Percentiles rank a stretch among this genome's conserved stretches.
phyloP scores from a whole-genome alignment of 345 rosid species.

The Garcia nutans region DNA sequence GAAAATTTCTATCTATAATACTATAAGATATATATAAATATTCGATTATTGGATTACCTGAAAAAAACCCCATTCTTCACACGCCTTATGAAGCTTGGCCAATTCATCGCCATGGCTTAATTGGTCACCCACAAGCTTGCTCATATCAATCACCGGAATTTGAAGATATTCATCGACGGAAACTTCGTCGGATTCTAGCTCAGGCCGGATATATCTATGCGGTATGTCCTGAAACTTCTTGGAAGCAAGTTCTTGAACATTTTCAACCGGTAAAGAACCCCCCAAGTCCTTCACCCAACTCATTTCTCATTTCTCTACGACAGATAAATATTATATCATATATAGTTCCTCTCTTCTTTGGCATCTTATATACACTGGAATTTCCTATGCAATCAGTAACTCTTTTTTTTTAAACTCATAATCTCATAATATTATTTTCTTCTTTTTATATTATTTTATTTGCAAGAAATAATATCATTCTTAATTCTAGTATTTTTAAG shows the following conservation, averaged over 20 bases:
- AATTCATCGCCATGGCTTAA: conserved; percentile 24
- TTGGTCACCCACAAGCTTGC: conserved; percentile 21
- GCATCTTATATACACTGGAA: too few species aligned
- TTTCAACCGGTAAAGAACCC: conserved; percentile 37
- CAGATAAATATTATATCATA: too few species aligned
- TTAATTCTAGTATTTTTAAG: too few species aligned
- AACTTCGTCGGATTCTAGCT: conserved; percentile 23
- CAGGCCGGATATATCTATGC: conserved; percentile 32
- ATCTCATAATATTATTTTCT: too few species aligned
- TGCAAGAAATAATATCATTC: too few species aligned
- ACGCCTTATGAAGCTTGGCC: too few species aligned
- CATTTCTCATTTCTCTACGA: not conserved
- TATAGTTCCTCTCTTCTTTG: too few species aligned
- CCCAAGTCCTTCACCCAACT: conserved; percentile 4
- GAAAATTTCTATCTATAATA: conserved; percentile 61
- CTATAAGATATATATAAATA: conserved; percentile 34
- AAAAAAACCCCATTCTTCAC: too few species aligned
- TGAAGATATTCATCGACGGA: conserved; percentile 15
- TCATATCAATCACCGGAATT: conserved; percentile 43
- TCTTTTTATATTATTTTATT: too few species aligned
- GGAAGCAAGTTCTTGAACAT: conserved; percentile 44
- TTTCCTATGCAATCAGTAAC: too few species aligned
- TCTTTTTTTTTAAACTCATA: too few species aligned
- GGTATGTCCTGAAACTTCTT: conserved; percentile 30
- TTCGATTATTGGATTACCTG: too few species aligned